Base-by-base conservation (phyloP, 306 rosid species). In the Malus orientalis region DNA sequence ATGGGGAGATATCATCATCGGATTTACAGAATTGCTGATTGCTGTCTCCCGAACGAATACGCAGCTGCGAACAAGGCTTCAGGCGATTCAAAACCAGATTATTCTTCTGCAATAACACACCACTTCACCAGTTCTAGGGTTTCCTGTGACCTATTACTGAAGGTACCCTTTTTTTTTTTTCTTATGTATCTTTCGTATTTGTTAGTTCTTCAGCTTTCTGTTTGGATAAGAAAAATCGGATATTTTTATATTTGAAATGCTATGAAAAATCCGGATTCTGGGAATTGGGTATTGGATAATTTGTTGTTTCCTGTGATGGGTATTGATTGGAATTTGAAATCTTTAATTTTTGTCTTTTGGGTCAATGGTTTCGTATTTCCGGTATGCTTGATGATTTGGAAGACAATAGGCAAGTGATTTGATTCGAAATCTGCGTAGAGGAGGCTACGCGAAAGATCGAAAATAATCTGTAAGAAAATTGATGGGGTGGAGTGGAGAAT, bases 101-200 rank as follows among this genome's bases (percentile, higher is more conserved):
- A 40, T 81, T 30, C 19, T 20, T 61, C 30, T 33, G 59, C 74
- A 22, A 55, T 19, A 42, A 57, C 12, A 15, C 64, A 47, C 47
- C 69, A 25, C 65, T 6, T 14, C 23, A 8, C 22, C n/a, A 27
- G 68, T 33, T 73, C 61, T 73, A 74, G 76, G 80, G 77, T 67
- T 80, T 78, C 54, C 36, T 82, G 59, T 74, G 63, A 61, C 82
- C 80, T 45, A 61, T 40, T 55, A 11, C 29, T 32, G 38, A 36
- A 45, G 78, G 73, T 74, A 38, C 71, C 27, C n/a, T 33, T 23
- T 65, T 57, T 15, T 15, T 14, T 25, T 5, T 25, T 6, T 5
- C 8, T 27, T 11, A 32, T 78, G 20, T 47, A 11, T 29, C 29
- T 58, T 36, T 29, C 6, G 8, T 42, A 42, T 40, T 59, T 25